These are phyloP conservation scores for Ambrosiella cleistominuta DNA, from an alignment of 2,329 filamentous ascomycete species.

Conservation along the genomic window DNA sequence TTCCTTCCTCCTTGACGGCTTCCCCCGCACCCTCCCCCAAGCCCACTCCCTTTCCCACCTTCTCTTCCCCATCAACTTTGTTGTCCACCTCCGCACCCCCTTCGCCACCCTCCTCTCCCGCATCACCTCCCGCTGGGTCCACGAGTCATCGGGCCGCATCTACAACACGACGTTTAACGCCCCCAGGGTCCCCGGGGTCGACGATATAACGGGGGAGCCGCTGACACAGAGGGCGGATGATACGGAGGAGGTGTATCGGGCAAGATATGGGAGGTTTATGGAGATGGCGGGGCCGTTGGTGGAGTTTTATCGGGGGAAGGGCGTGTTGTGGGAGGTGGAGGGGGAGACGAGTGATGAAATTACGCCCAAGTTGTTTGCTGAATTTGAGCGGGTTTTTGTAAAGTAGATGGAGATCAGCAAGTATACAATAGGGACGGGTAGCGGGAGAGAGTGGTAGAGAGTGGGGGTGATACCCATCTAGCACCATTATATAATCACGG, in stretches of 20 bases:
- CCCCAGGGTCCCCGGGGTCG: slow-evolving; percentile 60
- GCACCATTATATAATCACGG: neutral
- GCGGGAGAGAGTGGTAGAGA: neutral
- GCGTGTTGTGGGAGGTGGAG: slow-evolving; percentile 70
- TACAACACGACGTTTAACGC: slow-evolving; percentile 93
- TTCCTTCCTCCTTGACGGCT: slow-evolving; percentile 91
- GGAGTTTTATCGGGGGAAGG: slow-evolving; percentile 72
- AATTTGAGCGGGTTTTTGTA: slow-evolving; percentile 46
- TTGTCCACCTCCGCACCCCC: slow-evolving; percentile 72
- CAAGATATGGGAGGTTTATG: slow-evolving; percentile 65
- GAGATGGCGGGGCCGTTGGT: slow-evolving; percentile 73
- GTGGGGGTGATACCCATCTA: neutral
- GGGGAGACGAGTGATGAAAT: slow-evolving; percentile 92
- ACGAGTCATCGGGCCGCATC: slow-evolving; percentile 74
- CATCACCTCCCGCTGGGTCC: slow-evolving; percentile 84
- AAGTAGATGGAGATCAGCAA: neutral
- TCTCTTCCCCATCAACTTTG: slow-evolving; percentile 86
- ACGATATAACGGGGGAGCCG: slow-evolving; percentile 80
- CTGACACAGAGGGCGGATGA: slow-evolving; percentile 75
- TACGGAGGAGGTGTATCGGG: slow-evolving; percentile 67
- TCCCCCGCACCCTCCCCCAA: slow-evolving; percentile 74
- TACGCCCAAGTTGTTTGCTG: slow-evolving; percentile 66
- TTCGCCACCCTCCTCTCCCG: slow-evolving; percentile 72
- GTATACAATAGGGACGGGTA: neutral
- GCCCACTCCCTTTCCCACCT: slow-evolving; percentile 53